Conservation (phyloP, 345 rosid species). For the Rhizophora apiculata region DNA sequence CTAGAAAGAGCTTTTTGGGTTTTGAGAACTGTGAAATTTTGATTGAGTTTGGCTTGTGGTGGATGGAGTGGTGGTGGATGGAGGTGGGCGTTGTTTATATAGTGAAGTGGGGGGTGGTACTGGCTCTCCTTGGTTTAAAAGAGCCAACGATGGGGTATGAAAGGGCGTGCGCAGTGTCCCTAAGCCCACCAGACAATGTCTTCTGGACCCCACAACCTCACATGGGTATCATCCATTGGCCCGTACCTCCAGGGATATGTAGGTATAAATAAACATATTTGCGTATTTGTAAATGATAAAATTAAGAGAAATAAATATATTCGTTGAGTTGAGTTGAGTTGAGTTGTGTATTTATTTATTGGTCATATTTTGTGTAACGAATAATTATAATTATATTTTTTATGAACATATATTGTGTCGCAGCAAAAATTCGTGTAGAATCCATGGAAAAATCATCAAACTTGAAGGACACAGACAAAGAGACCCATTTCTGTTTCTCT, state of each 20-base stretch:
- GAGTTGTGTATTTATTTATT: no score
- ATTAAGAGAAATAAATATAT: neutral
- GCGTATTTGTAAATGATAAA: neutral
- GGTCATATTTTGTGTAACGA: no score
- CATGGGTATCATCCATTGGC: constrained; percentile 32
- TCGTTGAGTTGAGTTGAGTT: no score
- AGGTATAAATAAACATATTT: no score
- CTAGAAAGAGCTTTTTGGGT: neutral
- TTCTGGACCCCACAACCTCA: constrained; percentile 30
- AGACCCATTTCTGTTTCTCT: constrained; percentile 6
- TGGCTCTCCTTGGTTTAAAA: constrained; percentile 46
- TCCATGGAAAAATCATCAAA: no score
- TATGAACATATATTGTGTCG: no score
- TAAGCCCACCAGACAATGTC: constrained; percentile 50
- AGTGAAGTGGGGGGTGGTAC: constrained; percentile 36
- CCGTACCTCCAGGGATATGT: neutral
- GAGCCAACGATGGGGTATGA: constrained; percentile 65
- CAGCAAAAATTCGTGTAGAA: no score
- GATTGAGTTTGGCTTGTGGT: constrained; percentile 6
- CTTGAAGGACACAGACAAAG: neutral
- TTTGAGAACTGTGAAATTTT: constrained; percentile 1
- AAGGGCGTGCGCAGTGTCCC: constrained; percentile 67
- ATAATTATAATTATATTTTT: no score
- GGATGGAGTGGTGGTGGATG: constrained; percentile 19
- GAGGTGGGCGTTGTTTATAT: constrained; percentile 30